These are phyloP conservation scores for Perkinsus marinus DNA, from an alignment of 169 alveolate species.

Conservation along the genomic window DNA sequence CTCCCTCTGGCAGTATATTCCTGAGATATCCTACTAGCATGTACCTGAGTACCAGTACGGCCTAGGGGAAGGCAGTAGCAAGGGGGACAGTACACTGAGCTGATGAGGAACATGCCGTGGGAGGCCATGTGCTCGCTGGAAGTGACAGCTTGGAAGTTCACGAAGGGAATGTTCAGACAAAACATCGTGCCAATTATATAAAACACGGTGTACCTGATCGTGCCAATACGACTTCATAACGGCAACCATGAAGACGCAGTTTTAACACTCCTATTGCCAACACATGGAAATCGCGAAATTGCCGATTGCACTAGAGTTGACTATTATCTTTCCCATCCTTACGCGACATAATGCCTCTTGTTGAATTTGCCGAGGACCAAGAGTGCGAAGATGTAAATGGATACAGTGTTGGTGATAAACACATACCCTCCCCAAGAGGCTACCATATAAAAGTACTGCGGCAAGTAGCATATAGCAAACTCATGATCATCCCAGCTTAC, in stretches of 20 bases:
- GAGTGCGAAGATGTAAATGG: slow-evolving; percentile 75
- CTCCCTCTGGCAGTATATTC: not conserved
- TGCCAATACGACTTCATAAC: too few species aligned
- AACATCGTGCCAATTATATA: slow-evolving; percentile 78
- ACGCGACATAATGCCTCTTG: slow-evolving; percentile 61
- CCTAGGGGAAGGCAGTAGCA: not conserved
- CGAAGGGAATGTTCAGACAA: slow-evolving; percentile 89
- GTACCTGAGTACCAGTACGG: not conserved
- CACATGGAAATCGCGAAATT: too few species aligned
- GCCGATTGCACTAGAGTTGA: too few species aligned
- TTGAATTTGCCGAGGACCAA: slow-evolving; percentile 70
- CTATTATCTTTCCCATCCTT: not conserved
- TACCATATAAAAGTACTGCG: slow-evolving; percentile 74
- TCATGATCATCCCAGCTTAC: not conserved
- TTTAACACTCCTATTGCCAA: too few species aligned
- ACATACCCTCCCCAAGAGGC: slow-evolving; percentile 99
- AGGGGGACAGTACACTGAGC: slow-evolving; percentile 16
- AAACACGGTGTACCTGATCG: slow-evolving; percentile 61
- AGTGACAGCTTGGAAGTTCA: slow-evolving; percentile 67
- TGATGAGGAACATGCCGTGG: slow-evolving; percentile 77
- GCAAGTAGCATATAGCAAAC: not conserved
- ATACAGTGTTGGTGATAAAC: slow-evolving; percentile 84
- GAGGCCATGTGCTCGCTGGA: slow-evolving; percentile 90
- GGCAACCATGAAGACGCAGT: too few species aligned
- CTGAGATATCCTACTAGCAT: not conserved